Base-by-base conservation (phyloP, 257 asterid genomes). In the Plantago elongata region DNA sequence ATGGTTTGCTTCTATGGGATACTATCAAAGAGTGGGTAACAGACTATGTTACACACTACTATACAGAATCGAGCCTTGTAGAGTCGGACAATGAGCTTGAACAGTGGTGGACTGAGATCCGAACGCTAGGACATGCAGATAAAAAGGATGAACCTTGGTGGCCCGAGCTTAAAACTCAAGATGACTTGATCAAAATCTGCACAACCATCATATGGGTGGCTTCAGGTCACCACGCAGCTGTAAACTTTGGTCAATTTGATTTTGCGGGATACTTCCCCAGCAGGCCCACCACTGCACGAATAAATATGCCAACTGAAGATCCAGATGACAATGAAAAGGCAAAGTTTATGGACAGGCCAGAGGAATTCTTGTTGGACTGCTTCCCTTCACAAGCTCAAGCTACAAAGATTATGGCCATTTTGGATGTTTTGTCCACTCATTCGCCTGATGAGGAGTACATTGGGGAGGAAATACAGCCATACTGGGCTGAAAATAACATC, bases 361-460 rank as follows among this genome's bases (percentile, higher is more conserved):
- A 84, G 68, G 45, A 50, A 3, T 83, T 80, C 66, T 73, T 87
- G 43, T 51, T 87, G 27, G 34, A 63, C 1, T 69, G 77, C 3
- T 84, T 81, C 67, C 97, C 97, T 0, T 69, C 95, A 4, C 95
- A 90, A 40, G 4, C 11, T 17, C 97, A 90, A 54, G 92, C 95
- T 0, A 57, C 83, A 0, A 11, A 1, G 9, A 45, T 87, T 0
- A 81, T 87, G 88, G 46, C 90, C 6, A 50, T 84, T 61, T 42
- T 84, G 8, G 88, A 87, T 40, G 84, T 87, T 11, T 60, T 90
- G 50, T 90, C 97, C 0, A 79, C 48, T 58, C 95, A 90, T 69
- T 87, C 97, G 1, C 92, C 95, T 0, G 95, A 90, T 40, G 97
- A 89, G 74, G 95, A 90, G 75, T 87, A 87, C 34, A 9, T 87